Percentiles rank a stretch among this genome's conserved stretches.
Conservation (phyloP, 371 early-diverging fungal genomes). For the Smittium culicis region DNA sequence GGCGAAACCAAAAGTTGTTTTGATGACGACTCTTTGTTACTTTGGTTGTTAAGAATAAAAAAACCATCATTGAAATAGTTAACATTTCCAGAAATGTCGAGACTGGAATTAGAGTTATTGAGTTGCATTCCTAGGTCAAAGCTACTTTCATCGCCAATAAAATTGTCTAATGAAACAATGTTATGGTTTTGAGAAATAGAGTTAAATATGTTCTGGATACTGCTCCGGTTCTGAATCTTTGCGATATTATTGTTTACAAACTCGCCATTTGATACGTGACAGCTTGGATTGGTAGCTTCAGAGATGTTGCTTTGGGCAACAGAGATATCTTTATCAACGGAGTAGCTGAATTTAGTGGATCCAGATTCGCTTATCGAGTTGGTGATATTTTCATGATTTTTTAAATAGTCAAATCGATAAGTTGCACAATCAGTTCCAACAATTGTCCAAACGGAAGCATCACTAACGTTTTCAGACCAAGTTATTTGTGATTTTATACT, state of each 20-base stretch:
- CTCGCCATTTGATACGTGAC: neutral
- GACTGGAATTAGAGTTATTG: neutral
- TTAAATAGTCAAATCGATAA: slow-evolving; percentile 51
- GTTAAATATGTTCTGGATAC: slow-evolving; percentile 12
- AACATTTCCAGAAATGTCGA: neutral
- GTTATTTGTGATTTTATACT: slow-evolving; percentile 16
- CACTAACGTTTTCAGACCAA: slow-evolving; percentile 76
- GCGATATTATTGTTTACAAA: slow-evolving; percentile 10
- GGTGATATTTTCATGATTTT: slow-evolving; percentile 13
- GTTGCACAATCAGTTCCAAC: slow-evolving; percentile 68
- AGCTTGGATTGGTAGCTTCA: neutral
- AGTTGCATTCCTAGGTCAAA: slow-evolving; percentile 12
- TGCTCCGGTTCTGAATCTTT: slow-evolving; percentile 18
- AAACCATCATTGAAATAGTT: neutral
- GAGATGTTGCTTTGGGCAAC: neutral
- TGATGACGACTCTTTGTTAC: too few species aligned
- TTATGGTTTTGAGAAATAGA: slow-evolving; percentile 18
- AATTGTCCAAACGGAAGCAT: slow-evolving; percentile 77
- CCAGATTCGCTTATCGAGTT: slow-evolving; percentile 11
- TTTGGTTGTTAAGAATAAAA: neutral
- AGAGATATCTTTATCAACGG: neutral
- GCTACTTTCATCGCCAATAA: neutral
- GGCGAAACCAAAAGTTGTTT: slow-evolving; percentile 17
- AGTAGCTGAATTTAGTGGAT: neutral
- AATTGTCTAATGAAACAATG: neutral